A percentile compares a stretch with the other conserved stretches of the same genome.
Evolutionary conservation across 768 basidiomycete genomes (phyloP).

Genomic region (Jaapia argillacea): DNA sequence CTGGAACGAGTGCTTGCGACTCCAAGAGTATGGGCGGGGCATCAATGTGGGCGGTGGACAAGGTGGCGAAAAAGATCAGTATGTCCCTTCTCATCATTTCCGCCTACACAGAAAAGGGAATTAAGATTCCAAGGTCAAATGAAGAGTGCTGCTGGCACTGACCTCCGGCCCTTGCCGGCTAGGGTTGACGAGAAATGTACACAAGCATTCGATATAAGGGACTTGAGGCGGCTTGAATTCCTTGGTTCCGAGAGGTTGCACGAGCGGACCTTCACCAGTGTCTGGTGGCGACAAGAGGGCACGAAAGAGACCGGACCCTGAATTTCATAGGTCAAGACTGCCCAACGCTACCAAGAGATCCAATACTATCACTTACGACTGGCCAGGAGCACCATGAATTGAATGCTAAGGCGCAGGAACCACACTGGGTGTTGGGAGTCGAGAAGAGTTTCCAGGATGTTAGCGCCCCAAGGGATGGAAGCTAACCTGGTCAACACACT

Average conservation of each 20-base stretch:
- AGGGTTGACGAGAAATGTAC: slow-evolving; percentile 36
- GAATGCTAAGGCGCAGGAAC: slow-evolving; percentile 36
- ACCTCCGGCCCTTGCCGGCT: slow-evolving; percentile 26
- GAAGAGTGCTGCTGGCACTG: no score
- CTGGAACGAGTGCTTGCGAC: slow-evolving; percentile 52
- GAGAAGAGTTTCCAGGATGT: slow-evolving; percentile 38
- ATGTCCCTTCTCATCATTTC: slow-evolving; percentile 25
- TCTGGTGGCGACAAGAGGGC: no score
- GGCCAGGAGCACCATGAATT: slow-evolving; percentile 44
- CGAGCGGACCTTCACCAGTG: slow-evolving; percentile 31
- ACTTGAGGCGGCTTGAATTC: slow-evolving; percentile 20
- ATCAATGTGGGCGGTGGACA: slow-evolving; percentile 29
- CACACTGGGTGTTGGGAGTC: slow-evolving; percentile 39
- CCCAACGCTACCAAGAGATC: no score
- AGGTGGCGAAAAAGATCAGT: slow-evolving; percentile 29
- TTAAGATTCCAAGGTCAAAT: no score
- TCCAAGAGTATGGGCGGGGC: slow-evolving; percentile 27
- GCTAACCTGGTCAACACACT: no score
- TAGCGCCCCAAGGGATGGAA: slow-evolving; percentile 25
- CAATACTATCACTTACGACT: slow-evolving; percentile 51
- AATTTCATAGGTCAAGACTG: no score
- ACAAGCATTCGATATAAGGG: slow-evolving; percentile 38
- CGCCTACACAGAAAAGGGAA: slow-evolving; percentile 23
- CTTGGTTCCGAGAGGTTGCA: slow-evolving; percentile 8
- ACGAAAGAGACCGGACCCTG: slow-evolving; percentile 35